These are phyloP conservation scores for Diplodia mutila DNA, from an alignment of 2,329 filamentous ascomycete genomes.

Conservation along the genomic window DNA sequence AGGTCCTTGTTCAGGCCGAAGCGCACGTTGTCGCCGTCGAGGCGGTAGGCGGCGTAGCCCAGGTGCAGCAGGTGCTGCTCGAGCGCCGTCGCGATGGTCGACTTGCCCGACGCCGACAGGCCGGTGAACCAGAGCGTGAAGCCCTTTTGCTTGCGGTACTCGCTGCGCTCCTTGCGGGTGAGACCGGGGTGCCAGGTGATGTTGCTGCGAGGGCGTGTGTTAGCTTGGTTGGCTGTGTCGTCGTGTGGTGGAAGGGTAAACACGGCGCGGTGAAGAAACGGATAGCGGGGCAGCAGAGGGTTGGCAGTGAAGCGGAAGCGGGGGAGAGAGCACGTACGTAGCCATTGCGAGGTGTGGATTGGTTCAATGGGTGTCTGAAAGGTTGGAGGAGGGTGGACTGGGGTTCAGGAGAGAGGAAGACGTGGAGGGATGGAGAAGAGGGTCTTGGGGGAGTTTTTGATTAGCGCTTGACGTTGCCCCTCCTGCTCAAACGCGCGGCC, in stretches of 20 bases:
- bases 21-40: constrained; percentile 97
- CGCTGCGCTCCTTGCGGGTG: constrained; percentile 74
- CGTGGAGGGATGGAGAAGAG: constrained; percentile 3
- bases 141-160: constrained; percentile 78
- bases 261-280: background rate
- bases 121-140: constrained; percentile 98
- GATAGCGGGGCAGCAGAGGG: constrained; percentile 14
- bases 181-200: constrained; percentile 89
- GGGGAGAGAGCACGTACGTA: constrained; percentile 37
- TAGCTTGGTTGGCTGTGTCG: background rate
- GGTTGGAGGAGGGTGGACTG: background rate
- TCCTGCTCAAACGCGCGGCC: constrained; percentile 24
- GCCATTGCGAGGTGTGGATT: constrained; percentile 34
- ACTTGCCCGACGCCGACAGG: constrained; percentile 94
- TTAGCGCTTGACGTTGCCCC: constrained; percentile 25
- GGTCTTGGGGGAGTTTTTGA: constrained; percentile 17
- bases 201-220: constrained; percentile 61
- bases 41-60: constrained; percentile 81
- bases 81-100: constrained; percentile 92
- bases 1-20: constrained; percentile 98
- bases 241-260: background rate
- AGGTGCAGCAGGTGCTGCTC: constrained; percentile 95
- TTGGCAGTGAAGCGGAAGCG: background rate
- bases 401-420: constrained; percentile 7
- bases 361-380: constrained; percentile 7